phyloP scores from a whole-genome alignment of 805 yeast genomes.

The Barnettozyma sp. region DNA sequence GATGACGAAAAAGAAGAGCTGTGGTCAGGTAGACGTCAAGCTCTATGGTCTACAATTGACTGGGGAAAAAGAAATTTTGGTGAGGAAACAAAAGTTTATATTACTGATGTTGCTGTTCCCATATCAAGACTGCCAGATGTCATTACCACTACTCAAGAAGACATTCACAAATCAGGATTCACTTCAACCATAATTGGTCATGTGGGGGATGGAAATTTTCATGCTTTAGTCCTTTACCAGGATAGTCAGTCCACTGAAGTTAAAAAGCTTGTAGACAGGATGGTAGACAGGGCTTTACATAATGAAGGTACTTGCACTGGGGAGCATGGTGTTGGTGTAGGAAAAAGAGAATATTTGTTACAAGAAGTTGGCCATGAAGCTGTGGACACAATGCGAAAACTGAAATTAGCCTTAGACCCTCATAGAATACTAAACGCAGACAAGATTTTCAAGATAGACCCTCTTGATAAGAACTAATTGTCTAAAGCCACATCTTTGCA shows the following conservation, averaged over 20 bases:
- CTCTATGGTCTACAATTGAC: constrained; percentile 58
- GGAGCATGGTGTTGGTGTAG: constrained; percentile 82
- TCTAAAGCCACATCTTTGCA: too few species aligned
- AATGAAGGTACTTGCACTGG: constrained; percentile 84
- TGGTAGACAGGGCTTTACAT: constrained; percentile 59
- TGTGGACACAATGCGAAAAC: constrained; percentile 62
- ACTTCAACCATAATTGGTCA: constrained; percentile 65
- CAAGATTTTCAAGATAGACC: constrained; percentile 67
- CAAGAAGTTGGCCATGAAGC: constrained; percentile 64
- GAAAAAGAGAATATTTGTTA: constrained; percentile 55
- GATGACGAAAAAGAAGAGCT: constrained; percentile 59
- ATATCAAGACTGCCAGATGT: constrained; percentile 59
- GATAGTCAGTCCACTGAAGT: constrained; percentile 43
- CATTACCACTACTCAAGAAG: constrained; percentile 54
- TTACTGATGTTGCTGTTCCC: constrained; percentile 83
- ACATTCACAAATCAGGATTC: constrained; percentile 45
- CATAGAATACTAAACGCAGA: constrained; percentile 70
- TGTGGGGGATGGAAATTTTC: constrained; percentile 82
- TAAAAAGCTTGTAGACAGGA: constrained; percentile 44
- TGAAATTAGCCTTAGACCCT: constrained; percentile 71
- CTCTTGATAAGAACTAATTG: constrained; percentile 24
- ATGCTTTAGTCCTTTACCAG: constrained; percentile 54
- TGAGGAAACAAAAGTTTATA: constrained; percentile 51
- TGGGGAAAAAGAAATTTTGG: constrained; percentile 45
- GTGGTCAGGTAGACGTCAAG: constrained; percentile 73